These are phyloP conservation scores for Casuarina glauca DNA, from an alignment of 306 rosid species.

Conservation along the genomic window DNA sequence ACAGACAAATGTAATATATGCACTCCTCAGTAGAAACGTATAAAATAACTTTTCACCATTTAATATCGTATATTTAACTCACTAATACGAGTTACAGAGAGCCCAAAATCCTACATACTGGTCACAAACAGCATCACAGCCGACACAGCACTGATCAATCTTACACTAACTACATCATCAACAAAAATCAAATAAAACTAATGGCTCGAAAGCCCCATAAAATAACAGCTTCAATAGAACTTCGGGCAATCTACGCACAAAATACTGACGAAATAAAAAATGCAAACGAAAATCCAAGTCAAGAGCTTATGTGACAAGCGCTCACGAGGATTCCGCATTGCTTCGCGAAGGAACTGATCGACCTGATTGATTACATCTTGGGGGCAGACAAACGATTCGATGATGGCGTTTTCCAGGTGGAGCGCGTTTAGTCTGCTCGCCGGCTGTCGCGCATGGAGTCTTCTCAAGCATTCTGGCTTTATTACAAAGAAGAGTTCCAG, in stretches of 20 bases:
- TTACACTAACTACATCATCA: neutral
- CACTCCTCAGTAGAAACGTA: neutral
- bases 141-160: neutral
- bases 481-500: too few relatives aligned
- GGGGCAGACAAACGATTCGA: conserved; percentile 50
- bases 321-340: conserved; percentile 93
- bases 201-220: neutral
- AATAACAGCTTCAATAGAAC: neutral
- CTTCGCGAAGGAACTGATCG: conserved; percentile 91
- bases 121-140: neutral
- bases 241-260: neutral
- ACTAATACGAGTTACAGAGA: neutral
- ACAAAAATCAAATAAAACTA: neutral
- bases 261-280: neutral
- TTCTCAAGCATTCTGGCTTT: conserved; percentile 37
- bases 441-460: neutral
- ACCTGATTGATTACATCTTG: conserved; percentile 70
- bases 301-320: conserved; percentile 70
- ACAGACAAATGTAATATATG: neutral
- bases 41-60: neutral
- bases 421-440: neutral
- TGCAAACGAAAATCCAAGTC: neutral
- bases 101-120: neutral
- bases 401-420: conserved; percentile 21
- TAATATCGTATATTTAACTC: neutral